Percentiles rank a stretch among this genome's conserved stretches.
Conservation (phyloP, 2,329 filamentous ascomycete genomes). For the Pseudogymnoascus sp. region DNA sequence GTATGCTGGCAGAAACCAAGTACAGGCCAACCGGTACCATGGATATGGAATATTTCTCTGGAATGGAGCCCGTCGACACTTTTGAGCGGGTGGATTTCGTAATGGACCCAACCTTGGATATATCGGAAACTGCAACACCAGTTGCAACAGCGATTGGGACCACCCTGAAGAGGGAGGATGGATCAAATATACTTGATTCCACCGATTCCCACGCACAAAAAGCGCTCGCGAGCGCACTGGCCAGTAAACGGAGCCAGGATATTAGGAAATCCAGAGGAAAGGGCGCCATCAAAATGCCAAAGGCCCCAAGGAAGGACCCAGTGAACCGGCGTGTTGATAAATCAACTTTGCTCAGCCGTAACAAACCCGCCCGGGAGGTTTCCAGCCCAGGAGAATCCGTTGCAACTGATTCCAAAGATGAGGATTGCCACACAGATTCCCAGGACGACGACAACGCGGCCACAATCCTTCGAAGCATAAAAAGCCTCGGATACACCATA, state of each 20-base stretch:
- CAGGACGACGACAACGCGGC: background rate
- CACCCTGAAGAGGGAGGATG: background rate
- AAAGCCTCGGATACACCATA: constrained; percentile 2
- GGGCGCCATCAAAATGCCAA: background rate
- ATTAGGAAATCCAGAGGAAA: background rate
- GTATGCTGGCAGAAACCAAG: background rate
- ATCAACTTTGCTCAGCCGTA: background rate
- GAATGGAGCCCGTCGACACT: background rate
- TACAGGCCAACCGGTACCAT: background rate
- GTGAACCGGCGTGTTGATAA: background rate
- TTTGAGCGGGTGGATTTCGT: background rate
- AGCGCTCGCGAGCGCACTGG: background rate
- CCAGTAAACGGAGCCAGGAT: background rate
- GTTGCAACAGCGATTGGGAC: background rate
- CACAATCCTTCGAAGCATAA: background rate
- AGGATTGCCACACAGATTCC: background rate
- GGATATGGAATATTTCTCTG: background rate
- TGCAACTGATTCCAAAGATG: background rate
- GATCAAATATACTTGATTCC: background rate
- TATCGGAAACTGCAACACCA: background rate
- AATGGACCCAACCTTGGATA: background rate
- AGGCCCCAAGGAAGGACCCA: background rate
- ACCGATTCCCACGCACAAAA: background rate
- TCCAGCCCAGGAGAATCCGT: background rate
- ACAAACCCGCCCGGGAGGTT: background rate